Percentiles rank a stretch among this genome's conserved stretches.
Evolutionary conservation across 768 basidiomycete genomes (phyloP).

Genomic region (Serpula lacrymans): DNA sequence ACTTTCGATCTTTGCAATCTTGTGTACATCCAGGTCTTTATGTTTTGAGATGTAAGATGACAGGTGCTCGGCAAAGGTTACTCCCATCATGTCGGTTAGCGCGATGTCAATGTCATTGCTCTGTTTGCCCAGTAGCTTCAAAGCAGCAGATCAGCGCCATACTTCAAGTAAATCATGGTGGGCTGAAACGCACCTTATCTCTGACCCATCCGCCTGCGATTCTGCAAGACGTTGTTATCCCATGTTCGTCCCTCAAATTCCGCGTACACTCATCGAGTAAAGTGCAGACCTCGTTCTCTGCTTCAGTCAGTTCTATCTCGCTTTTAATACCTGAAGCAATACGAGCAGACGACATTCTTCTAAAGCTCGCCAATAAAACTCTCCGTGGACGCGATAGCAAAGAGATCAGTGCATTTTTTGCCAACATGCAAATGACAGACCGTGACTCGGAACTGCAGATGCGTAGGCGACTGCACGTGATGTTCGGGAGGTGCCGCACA

Average conservation of each 20-base stretch:
- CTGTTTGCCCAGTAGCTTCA: conserved; percentile 71
- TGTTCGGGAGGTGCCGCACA: too few relatives aligned
- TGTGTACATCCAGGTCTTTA: conserved; percentile 37
- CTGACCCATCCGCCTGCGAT: conserved; percentile 99
- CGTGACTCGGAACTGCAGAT: too few relatives aligned
- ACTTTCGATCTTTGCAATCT: conserved; percentile 80
- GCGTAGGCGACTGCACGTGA: too few relatives aligned
- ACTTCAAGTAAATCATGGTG: conserved; percentile 2
- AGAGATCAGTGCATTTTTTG: too few relatives aligned
- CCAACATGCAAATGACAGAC: too few relatives aligned
- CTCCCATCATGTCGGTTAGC: conserved; percentile 84
- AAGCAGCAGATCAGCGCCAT: conserved; percentile 9
- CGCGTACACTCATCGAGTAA: conserved; percentile 79
- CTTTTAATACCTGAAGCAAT: conserved; percentile 28
- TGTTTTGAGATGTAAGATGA: conserved; percentile 46
- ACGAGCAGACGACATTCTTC: conserved; percentile 28
- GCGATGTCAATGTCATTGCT: conserved; percentile 96
- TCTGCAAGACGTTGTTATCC: conserved; percentile 65
- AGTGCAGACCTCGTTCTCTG: conserved; percentile 66
- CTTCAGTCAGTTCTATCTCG: conserved; percentile 56
- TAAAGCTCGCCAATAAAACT: conserved; percentile 3
- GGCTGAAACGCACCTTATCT: conserved; percentile 72
- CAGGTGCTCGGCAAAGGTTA: conserved; percentile 81
- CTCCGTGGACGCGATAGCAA: background rate
- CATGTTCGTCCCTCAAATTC: conserved; percentile 48